Evolutionary conservation across 1,139 yeast genomes (phyloP), one percentile per base, ranked within the genome.

Genomic region (Hemisphaericaspora xylofermentans): DNA sequence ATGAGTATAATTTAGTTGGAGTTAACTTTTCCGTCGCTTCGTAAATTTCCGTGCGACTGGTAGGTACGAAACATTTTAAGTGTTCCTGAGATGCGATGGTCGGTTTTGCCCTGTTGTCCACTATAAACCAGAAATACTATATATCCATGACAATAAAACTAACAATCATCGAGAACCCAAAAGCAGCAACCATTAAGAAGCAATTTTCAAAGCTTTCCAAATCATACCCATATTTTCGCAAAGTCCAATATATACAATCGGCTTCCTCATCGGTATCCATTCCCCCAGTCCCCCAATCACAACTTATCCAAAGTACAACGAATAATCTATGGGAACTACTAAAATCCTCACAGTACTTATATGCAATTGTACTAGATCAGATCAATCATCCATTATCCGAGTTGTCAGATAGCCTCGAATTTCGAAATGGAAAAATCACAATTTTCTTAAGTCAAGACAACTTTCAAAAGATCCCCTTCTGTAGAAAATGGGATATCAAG

Each of bases 391-490:
- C 12, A 4, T 13, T 35, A 2, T 15, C 19, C 21, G 30, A 27
- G 10, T 40, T 29, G 7, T 22, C 19, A 15, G 32, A 43, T 31
- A 33, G 25, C 15, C 31, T 43, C n/a, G 37, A 31, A 30, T 34
- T 26, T 15, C 18, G 22, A 6, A 29, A 27, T 4, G 42, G 30
- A 4, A 26, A 32, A 10, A 16, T 40, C 3, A 35, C 14, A 3
- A 12, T 44, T 4, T 18, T 18, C 4, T 6, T 44, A 6, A 21
- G 21, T 29, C 47, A 44, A 35, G 19, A 40, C 14, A 35, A 36
- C 18, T 44, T 22, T 36, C 47, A 44, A 29, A 39, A 39, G 33
- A 15, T 42, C 8, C 47, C 47, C 18, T 36, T 35, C 33, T 34
- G 39, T 37, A 18, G 24, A 9, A 36, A 40, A 10, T 25, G 35